phyloP scores from a whole-genome alignment of 345 rosid species.

The Arabidopsis thaliana region TAIR10.1 NC_003070.9:1394501-1395000 shows the following conservation, averaged over 20 bases:
- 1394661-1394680: slow-evolving; percentile 98
- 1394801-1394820: slow-evolving; percentile 99
- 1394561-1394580: slow-evolving; percentile 96
- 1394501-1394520: slow-evolving; percentile 98
- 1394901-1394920: slow-evolving; percentile 96
- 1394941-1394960: neutral
- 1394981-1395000: neutral
- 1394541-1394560: slow-evolving; percentile 95
- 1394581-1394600: slow-evolving; percentile 95
- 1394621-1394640: slow-evolving; percentile 88
- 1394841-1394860: slow-evolving; percentile 86
- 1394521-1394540: slow-evolving; percentile 91
- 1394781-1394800: slow-evolving; percentile 70
- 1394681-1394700: slow-evolving; percentile 88
- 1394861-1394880: slow-evolving; percentile 95
- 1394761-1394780: slow-evolving; percentile 71
- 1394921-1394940: slow-evolving; percentile 63
- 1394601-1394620: slow-evolving; percentile 88
- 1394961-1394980: neutral
- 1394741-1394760: slow-evolving; percentile 94
- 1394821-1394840: slow-evolving; percentile 96
- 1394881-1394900: slow-evolving; percentile 96
- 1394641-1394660: slow-evolving; percentile 83
- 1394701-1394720: slow-evolving; percentile 73
- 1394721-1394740: slow-evolving; percentile 96